These are phyloP conservation scores for Hypoxylon sp. DNA, from an alignment of 2,329 filamentous ascomycete species.

Conservation along the genomic window DNA sequence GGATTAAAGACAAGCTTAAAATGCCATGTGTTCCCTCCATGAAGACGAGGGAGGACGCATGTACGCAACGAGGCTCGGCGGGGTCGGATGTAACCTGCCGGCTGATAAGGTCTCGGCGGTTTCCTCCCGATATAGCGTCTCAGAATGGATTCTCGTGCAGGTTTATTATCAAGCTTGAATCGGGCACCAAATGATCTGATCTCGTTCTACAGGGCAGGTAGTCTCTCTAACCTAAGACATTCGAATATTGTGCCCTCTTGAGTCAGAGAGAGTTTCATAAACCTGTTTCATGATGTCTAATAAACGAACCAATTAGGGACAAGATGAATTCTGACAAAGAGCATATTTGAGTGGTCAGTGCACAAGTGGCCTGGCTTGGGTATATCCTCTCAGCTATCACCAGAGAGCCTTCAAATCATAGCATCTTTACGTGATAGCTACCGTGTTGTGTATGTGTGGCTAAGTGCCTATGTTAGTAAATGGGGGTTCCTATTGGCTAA, in stretches of 20 bases:
- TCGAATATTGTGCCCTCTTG: neutral
- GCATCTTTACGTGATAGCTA: too few species aligned
- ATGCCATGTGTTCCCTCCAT: conserved; percentile 17
- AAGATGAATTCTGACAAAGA: neutral
- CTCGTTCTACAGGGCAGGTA: neutral
- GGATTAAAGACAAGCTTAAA: neutral
- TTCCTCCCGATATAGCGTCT: conserved; percentile 15
- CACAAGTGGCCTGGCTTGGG: too few species aligned
- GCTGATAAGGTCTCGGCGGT: conserved; percentile 28
- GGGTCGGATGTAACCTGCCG: conserved; percentile 37
- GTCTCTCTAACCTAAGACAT: neutral
- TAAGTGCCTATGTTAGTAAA: too few species aligned
- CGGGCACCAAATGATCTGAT: neutral
- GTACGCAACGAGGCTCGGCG: conserved; percentile 24
- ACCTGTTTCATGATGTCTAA: neutral
- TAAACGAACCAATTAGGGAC: neutral
- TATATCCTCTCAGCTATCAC: too few species aligned
- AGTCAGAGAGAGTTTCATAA: neutral
- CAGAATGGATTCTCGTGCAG: neutral
- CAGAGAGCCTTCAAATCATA: too few species aligned
- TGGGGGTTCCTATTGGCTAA: too few species aligned
- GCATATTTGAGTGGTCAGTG: neutral
- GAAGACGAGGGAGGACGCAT: neutral
- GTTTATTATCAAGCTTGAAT: neutral
- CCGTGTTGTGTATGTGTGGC: too few species aligned